phyloP scores from a whole-genome alignment of 2,329 filamentous ascomycete genomes.

The Huntiella decipiens region DNA sequence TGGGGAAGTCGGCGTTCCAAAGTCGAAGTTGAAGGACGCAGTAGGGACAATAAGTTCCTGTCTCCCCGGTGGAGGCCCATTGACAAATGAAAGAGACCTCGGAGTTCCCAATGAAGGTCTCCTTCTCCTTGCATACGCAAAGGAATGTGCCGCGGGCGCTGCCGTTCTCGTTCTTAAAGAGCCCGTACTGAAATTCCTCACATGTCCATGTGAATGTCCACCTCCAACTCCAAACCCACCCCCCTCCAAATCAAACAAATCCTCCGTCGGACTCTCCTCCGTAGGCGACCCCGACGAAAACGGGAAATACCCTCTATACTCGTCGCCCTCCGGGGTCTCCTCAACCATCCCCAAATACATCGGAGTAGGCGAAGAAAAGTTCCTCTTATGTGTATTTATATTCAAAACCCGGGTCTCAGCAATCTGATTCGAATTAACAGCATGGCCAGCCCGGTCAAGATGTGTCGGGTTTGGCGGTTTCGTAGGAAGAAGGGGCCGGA shows the following conservation, averaged over 20 bases:
- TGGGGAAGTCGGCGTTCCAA: not conserved
- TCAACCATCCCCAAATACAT: conserved; percentile 20
- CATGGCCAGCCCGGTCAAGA: no score
- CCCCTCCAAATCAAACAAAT: not conserved
- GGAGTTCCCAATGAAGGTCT: conserved; percentile 8
- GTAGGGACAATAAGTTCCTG: not conserved
- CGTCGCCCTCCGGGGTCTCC: conserved; percentile 26
- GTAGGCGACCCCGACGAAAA: not conserved
- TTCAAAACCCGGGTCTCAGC: no score
- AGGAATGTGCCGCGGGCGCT: conserved; percentile 6
- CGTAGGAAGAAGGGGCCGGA: no score
- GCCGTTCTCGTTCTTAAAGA: not conserved
- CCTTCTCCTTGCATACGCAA: conserved; percentile 7
- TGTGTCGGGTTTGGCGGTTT: no score
- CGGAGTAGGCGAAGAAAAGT: no score
- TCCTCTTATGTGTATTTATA: no score
- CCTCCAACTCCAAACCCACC: not conserved
- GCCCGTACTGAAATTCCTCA: not conserved
- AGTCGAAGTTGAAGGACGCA: conserved; percentile 4
- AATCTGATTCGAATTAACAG: no score
- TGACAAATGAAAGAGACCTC: conserved; percentile 9
- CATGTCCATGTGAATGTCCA: conserved; percentile 3
- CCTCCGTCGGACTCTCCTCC: not conserved
- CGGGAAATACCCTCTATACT: not conserved
- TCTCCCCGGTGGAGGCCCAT: conserved; percentile 6